phyloP scores from a whole-genome alignment of 139 green algal species.

The Medakamo hakoo region DNA sequence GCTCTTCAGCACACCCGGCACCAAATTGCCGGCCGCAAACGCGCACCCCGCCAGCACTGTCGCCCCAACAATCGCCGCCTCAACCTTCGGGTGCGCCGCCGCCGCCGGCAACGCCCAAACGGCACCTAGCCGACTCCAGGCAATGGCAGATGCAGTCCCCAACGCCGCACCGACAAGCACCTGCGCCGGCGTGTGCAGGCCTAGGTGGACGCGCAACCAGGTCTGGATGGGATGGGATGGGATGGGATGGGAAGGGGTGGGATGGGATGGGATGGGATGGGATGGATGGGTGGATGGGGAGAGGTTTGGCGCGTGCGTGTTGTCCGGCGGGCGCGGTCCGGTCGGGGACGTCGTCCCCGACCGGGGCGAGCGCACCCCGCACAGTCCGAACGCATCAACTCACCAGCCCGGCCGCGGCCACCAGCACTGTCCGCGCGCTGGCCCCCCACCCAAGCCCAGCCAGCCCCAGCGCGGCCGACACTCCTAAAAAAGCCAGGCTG shows the following conservation, averaged over 20 bases:
- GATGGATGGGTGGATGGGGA: too few relatives aligned
- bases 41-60: background rate
- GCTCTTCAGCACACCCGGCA: too few relatives aligned
- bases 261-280: too few relatives aligned
- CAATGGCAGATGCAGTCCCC: too few relatives aligned
- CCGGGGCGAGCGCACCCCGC: too few relatives aligned
- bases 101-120: conserved; percentile 4
- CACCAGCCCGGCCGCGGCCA: background rate
- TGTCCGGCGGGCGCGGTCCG: too few relatives aligned
- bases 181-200: background rate
- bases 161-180: background rate
- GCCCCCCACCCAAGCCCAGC: too few relatives aligned
- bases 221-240: background rate
- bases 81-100: background rate
- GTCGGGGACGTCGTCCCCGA: too few relatives aligned
- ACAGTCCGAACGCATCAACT: too few relatives aligned
- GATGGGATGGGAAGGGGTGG: too few relatives aligned
- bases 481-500: conserved; percentile 42
- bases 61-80: conserved; percentile 1
- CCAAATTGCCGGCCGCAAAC: too few relatives aligned
- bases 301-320: too few relatives aligned
- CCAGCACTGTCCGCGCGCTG: background rate
- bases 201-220: background rate
- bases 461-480: conserved; percentile 25
- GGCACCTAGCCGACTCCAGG: background rate